Conservation (phyloP, 495 filamentous ascomycete genomes). For the Apiosordaria backusii region DNA sequence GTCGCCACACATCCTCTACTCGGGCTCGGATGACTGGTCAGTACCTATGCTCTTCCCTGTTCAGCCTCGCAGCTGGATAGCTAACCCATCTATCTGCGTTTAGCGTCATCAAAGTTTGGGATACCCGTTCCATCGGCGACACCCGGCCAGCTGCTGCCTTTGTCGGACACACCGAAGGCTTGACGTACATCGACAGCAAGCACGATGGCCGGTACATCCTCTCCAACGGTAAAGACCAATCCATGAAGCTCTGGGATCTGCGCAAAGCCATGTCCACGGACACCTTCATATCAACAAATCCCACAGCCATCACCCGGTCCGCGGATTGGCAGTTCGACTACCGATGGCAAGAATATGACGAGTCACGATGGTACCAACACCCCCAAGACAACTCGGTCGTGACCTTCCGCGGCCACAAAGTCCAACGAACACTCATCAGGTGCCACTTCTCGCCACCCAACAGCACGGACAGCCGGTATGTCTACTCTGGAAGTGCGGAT, state of each 20-base stretch:
- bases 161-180: slow-evolving; percentile 86
- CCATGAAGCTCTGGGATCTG: slow-evolving; percentile 96
- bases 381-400: slow-evolving; percentile 89
- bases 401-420: slow-evolving; percentile 85
- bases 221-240: slow-evolving; percentile 93
- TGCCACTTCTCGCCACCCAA: slow-evolving; percentile 93
- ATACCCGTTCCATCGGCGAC: slow-evolving; percentile 84
- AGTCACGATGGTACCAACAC: slow-evolving; percentile 66
- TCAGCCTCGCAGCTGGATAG: neutral
- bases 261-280: slow-evolving; percentile 72
- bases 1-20: slow-evolving; percentile 93
- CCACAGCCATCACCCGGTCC: slow-evolving; percentile 33
- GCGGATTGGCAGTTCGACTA: slow-evolving; percentile 68
- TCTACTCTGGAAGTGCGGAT: slow-evolving; percentile 86
- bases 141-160: slow-evolving; percentile 87
- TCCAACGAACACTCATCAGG: slow-evolving; percentile 84
- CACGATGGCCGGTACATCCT: slow-evolving; percentile 92
- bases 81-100: neutral
- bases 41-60: neutral
- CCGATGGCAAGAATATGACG: slow-evolving; percentile 67
- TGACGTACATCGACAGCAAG: slow-evolving; percentile 96
- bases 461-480: slow-evolving; percentile 86
- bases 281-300: slow-evolving; percentile 51
- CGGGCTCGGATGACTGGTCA: slow-evolving; percentile 81
- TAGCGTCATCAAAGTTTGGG: slow-evolving; percentile 88